Evolutionary conservation across 768 basidiomycete genomes (phyloP).

Genomic region (Chalciporus sphaerocephalus): DNA sequence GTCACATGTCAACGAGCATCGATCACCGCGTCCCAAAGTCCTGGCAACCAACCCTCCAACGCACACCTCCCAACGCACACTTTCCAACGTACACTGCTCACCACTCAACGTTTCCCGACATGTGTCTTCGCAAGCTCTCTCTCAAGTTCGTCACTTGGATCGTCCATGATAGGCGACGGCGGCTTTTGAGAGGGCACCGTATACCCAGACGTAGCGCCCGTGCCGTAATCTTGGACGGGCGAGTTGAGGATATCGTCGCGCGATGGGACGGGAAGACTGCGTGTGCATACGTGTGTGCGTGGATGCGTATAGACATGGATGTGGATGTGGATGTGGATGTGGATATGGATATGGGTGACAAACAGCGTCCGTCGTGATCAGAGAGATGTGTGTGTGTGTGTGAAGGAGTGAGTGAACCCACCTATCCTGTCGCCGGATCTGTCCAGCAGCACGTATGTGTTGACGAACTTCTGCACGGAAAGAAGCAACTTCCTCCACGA

Average conservation of each 20-base stretch:
- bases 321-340: too few relatives aligned
- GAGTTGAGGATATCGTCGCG: conserved; percentile 80
- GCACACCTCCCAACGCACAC: too few relatives aligned
- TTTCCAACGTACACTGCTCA: too few relatives aligned
- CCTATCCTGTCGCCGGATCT: conserved; percentile 78
- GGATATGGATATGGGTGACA: too few relatives aligned
- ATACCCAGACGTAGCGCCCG: conserved; percentile 68
- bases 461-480: conserved; percentile 89
- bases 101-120: conserved; percentile 33
- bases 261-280: conserved; percentile 71
- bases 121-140: conserved; percentile 79
- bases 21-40: too few relatives aligned
- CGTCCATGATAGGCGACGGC: conserved; percentile 73
- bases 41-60: too few relatives aligned
- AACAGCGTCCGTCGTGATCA: too few relatives aligned
- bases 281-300: neutral
- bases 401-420: conserved; percentile 21
- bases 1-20: too few relatives aligned
- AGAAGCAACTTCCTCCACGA: conserved; percentile 84
- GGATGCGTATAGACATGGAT: neutral
- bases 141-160: conserved; percentile 82
- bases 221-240: conserved; percentile 59
- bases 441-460: conserved; percentile 70
- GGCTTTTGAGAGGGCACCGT: conserved; percentile 47
- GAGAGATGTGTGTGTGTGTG: too few relatives aligned